phyloP scores from a whole-genome alignment of 371 early-diverging fungal species.

The Mucor sp. region DNA sequence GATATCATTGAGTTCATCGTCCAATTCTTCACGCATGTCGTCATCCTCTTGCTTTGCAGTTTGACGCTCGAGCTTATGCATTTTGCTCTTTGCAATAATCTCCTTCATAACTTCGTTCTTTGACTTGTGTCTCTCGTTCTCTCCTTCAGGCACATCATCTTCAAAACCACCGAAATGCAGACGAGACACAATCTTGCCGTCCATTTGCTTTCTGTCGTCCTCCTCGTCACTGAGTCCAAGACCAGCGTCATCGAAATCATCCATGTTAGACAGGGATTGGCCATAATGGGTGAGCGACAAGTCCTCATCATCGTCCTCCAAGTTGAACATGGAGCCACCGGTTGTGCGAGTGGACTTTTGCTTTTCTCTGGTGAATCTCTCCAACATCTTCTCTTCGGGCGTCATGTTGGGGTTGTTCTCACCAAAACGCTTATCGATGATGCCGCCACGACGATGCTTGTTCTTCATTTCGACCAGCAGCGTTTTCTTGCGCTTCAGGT shows the following conservation, averaged over 20 bases:
- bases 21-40: constrained; percentile 77
- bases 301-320: constrained; percentile 74
- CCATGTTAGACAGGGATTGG: constrained; percentile 80
- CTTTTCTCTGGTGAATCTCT: constrained; percentile 89
- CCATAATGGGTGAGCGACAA: constrained; percentile 87
- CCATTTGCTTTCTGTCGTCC: constrained; percentile 58
- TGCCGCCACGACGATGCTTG: constrained; percentile 70
- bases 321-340: constrained; percentile 66
- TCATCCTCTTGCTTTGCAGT: constrained; percentile 81
- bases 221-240: constrained; percentile 71
- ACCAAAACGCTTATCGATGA: constrained; percentile 95
- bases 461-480: constrained; percentile 75
- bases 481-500: constrained; percentile 75
- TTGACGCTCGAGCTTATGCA: constrained; percentile 89
- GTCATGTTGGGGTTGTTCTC: constrained; percentile 88
- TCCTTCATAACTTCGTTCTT: constrained; percentile 96
- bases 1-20: constrained; percentile 86
- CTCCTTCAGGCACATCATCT: constrained; percentile 45
- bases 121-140: constrained; percentile 69
- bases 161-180: constrained; percentile 92
- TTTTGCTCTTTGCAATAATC: constrained; percentile 94
- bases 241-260: constrained; percentile 77
- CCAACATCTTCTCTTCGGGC: constrained; percentile 94
- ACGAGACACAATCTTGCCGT: constrained; percentile 66
- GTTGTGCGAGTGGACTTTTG: constrained; percentile 47